These are phyloP conservation scores for Pichia nakasei DNA, from an alignment of 805 yeast genomes.

Conservation along the genomic window DNA sequence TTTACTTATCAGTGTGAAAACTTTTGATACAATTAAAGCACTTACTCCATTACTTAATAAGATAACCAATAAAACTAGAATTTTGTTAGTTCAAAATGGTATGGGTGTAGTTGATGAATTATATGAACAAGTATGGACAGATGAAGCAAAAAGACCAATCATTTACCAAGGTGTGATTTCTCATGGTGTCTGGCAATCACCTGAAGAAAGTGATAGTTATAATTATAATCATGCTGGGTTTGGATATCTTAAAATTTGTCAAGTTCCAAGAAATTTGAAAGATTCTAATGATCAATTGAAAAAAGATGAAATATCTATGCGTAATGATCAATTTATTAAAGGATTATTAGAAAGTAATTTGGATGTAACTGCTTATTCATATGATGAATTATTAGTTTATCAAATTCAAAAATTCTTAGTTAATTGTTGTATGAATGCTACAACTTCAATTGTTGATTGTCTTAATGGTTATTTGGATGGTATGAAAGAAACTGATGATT, in stretches of 20 bases:
- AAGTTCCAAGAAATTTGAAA: slow-evolving; percentile 36
- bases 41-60: slow-evolving; percentile 42
- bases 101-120: slow-evolving; percentile 60
- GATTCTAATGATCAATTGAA: not conserved
- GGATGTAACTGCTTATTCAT: slow-evolving; percentile 25
- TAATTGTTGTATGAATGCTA: slow-evolving; percentile 77
- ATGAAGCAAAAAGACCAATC: slow-evolving; percentile 37
- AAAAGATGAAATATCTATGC: slow-evolving; percentile 7
- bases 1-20: slow-evolving; percentile 70
- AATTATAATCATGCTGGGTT: slow-evolving; percentile 60
- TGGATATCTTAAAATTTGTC: slow-evolving; percentile 54
- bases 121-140: slow-evolving; percentile 46
- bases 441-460: slow-evolving; percentile 71
- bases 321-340: slow-evolving; percentile 17
- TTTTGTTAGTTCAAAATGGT: slow-evolving; percentile 77
- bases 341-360: slow-evolving; percentile 22
- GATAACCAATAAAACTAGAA: slow-evolving; percentile 41
- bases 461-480: slow-evolving; percentile 63
- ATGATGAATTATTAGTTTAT: slow-evolving; percentile 38
- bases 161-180: slow-evolving; percentile 69
- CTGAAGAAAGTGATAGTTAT: slow-evolving; percentile 25
- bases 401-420: slow-evolving; percentile 72
- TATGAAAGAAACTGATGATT: slow-evolving; percentile 25
- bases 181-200: slow-evolving; percentile 65
- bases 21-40: slow-evolving; percentile 64